phyloP scores from a whole-genome alignment of 1,139 yeast genomes.

The Saccharomyces hybrid region DNA sequence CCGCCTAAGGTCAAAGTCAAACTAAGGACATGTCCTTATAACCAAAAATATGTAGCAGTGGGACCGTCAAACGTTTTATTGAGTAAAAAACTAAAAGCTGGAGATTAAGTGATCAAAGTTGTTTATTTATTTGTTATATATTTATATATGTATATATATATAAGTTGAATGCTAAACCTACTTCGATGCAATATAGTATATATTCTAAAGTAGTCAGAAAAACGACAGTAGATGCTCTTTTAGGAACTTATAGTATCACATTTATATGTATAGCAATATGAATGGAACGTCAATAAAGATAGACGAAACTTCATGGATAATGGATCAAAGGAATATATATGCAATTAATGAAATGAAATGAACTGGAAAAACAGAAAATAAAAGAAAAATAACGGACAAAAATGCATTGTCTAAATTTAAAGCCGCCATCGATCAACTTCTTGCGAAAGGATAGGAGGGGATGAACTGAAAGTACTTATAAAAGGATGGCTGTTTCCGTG shows the following conservation, averaged over 20 bases:
- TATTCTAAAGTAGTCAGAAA: neutral
- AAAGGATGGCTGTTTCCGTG: neutral
- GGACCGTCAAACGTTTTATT: too few relatives aligned
- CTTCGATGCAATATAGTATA: neutral
- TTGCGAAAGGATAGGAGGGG: constrained; percentile 2
- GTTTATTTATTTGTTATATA: neutral
- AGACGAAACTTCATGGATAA: neutral
- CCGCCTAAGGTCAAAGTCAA: neutral
- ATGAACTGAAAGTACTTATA: neutral
- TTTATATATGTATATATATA: neutral
- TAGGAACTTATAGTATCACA: neutral
- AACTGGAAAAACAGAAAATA: neutral
- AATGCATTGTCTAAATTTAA: neutral
- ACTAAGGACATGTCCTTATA: neutral
- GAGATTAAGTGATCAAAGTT: neutral
- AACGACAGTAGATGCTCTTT: neutral
- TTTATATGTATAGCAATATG: neutral
- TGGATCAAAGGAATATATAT: neutral
- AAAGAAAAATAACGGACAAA: neutral
- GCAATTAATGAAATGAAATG: neutral
- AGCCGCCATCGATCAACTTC: constrained; percentile 1
- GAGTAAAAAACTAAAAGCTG: too few relatives aligned
- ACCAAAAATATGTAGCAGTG: too few relatives aligned
- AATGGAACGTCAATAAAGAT: too few relatives aligned
- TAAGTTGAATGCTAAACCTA: neutral